phyloP scores from a whole-genome alignment of 345 rosid genomes.

The Hibiscus syriacus region DNA sequence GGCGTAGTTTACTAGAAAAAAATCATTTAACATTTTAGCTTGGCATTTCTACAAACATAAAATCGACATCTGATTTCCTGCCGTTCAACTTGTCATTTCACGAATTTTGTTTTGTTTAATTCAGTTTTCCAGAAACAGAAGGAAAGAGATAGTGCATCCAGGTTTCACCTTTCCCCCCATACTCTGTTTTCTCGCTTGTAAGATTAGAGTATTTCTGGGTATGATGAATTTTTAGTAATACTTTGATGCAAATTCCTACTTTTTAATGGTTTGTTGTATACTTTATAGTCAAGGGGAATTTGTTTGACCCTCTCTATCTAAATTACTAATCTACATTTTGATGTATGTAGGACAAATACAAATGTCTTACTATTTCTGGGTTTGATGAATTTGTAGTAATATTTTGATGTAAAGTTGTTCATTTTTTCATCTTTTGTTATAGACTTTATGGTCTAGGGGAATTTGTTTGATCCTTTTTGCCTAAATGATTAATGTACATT shows the following conservation, averaged over 20 bases:
- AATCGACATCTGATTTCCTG: not conserved
- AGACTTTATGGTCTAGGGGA: not conserved
- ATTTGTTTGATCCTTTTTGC: not conserved
- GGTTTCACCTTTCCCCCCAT: not conserved
- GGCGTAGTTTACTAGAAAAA: too few species aligned
- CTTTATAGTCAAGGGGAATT: not conserved
- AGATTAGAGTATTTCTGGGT: conserved; percentile 2
- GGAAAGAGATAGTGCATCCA: not conserved
- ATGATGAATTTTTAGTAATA: not conserved
- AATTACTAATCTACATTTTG: not conserved
- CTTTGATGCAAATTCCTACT: not conserved
- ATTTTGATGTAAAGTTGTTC: not conserved
- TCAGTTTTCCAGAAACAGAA: not conserved
- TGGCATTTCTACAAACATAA: not conserved
- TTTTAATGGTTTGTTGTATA: not conserved
- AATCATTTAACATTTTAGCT: too few species aligned
- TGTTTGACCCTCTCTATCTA: not conserved
- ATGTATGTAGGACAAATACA: not conserved
- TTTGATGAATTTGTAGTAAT: not conserved
- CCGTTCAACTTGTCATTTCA: not conserved
- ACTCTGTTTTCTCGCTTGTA: not conserved
- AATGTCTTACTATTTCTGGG: not conserved
- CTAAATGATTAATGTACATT: not conserved
- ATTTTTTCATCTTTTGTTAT: not conserved
- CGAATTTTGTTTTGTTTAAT: not conserved